phyloP scores from a whole-genome alignment of 352 stramenopile species.

The Phytophthora fragariae region DNA sequence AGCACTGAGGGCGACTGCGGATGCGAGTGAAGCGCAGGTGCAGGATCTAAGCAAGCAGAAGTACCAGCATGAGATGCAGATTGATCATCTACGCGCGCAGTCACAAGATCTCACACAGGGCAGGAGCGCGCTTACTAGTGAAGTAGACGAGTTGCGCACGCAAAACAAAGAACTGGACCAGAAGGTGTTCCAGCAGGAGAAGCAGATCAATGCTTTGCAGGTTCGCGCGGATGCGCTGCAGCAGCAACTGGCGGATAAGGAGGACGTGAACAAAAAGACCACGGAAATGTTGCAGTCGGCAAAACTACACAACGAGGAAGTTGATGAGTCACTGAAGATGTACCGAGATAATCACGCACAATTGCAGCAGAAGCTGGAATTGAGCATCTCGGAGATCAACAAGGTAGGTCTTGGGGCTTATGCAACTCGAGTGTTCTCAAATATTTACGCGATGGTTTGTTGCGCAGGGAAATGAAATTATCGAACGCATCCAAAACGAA shows the following conservation, averaged over 20 bases:
- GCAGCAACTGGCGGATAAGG: slow-evolving; percentile 83
- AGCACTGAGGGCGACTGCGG: slow-evolving; percentile 48
- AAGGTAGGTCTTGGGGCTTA: slow-evolving; percentile 58
- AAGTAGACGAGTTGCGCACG: slow-evolving; percentile 63
- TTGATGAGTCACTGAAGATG: slow-evolving; percentile 89
- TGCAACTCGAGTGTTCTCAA: background rate
- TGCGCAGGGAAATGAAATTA: slow-evolving; percentile 88
- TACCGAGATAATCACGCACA: slow-evolving; percentile 88
- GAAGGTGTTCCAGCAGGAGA: slow-evolving; percentile 83
- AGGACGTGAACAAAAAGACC: slow-evolving; percentile 80
- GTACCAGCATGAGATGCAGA: slow-evolving; percentile 82
- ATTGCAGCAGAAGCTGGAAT: slow-evolving; percentile 88
- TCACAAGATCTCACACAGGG: slow-evolving; percentile 62
- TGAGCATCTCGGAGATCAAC: slow-evolving; percentile 93
- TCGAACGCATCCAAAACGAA: slow-evolving; percentile 89
- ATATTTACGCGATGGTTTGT: background rate
- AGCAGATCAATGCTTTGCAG: slow-evolving; percentile 82
- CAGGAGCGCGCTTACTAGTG: slow-evolving; percentile 47
- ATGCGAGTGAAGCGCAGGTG: slow-evolving; percentile 58
- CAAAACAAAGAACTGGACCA: slow-evolving; percentile 89
- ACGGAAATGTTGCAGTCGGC: slow-evolving; percentile 70
- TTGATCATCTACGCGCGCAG: slow-evolving; percentile 73
- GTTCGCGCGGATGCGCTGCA: slow-evolving; percentile 71
- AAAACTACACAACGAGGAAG: slow-evolving; percentile 78
- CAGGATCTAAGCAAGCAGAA: slow-evolving; percentile 77